A percentile compares a stretch with the other conserved stretches of the same genome.
Conservation (phyloP, 345 rosid genomes). For the Ceriops zippeliana region DNA sequence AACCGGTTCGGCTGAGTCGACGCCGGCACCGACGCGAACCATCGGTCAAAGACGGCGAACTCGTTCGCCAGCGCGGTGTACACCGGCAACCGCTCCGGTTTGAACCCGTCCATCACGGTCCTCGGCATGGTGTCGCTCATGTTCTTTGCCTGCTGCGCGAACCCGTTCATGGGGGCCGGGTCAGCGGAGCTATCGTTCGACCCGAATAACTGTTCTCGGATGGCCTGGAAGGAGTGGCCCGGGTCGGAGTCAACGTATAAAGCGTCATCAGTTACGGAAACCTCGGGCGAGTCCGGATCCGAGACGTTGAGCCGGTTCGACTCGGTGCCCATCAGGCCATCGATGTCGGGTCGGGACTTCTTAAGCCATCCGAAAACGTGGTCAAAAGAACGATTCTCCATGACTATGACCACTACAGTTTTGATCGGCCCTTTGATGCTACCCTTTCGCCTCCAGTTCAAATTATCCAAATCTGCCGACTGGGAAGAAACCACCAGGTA, state of each 20-base stretch:
- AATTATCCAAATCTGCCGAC: conserved; percentile 33
- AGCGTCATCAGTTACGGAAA: conserved; percentile 75
- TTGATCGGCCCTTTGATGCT: conserved; percentile 83
- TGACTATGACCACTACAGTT: conserved; percentile 80
- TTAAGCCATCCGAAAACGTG: conserved; percentile 97
- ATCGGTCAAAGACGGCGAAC: conserved; percentile 86
- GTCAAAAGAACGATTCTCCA: conserved; percentile 98
- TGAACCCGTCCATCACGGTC: conserved; percentile 87
- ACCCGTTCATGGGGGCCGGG: conserved; percentile 82
- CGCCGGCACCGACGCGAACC: conserved; percentile 98
- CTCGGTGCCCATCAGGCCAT: conserved; percentile 72
- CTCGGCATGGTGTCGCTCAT: conserved; percentile 54
- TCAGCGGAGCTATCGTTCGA: conserved; percentile 44
- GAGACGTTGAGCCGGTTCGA: conserved; percentile 55
- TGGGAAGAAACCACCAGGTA: conserved; percentile 55
- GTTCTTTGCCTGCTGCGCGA: conserved; percentile 75
- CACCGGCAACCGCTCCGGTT: conserved; percentile 59
- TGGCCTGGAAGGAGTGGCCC: conserved; percentile 96
- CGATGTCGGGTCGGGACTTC: conserved; percentile 77
- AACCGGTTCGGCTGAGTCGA: conserved; percentile 99
- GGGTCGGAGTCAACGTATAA: conserved; percentile 89
- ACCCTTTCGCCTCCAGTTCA: conserved; percentile 28
- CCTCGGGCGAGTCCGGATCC: conserved; percentile 50
- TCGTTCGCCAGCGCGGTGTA: conserved; percentile 79
- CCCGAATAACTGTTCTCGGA: conserved; percentile 94